A percentile compares a stretch with the other conserved stretches of the same genome.
These are phyloP conservation scores for Sodiomyces alkalinus DNA, from an alignment of 2,329 filamentous ascomycete species.

Conservation along the genomic window DNA sequence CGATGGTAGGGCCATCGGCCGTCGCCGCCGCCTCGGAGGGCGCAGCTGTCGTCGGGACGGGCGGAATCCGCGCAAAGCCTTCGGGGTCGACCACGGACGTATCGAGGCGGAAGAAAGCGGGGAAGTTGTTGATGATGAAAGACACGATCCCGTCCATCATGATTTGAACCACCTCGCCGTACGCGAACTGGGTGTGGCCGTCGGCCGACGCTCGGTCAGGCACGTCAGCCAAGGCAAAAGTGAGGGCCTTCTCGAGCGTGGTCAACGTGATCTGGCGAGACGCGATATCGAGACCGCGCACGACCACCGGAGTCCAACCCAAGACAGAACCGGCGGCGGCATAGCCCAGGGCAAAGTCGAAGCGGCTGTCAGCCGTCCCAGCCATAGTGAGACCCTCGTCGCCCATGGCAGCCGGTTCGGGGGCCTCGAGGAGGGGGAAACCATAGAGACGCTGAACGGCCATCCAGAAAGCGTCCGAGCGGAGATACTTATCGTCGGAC, in stretches of 20 bases:
- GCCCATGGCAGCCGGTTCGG: constrained; percentile 14
- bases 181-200: constrained; percentile 25
- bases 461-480: constrained; percentile 39
- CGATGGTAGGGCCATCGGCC: constrained; percentile 12
- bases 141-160: constrained; percentile 40
- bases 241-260: constrained; percentile 43
- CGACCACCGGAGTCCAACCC: constrained; percentile 35
- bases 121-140: constrained; percentile 46
- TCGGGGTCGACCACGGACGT: constrained; percentile 20
- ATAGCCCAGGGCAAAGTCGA: constrained; percentile 46
- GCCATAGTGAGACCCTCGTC: constrained; percentile 18
- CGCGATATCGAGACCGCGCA: constrained; percentile 44
- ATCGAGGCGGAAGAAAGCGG: constrained; percentile 44
- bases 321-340: constrained; percentile 47
- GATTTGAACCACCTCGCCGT: constrained; percentile 37
- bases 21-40: constrained; percentile 14
- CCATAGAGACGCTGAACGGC: constrained; percentile 44
- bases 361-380: constrained; percentile 24
- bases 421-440: constrained; percentile 28
- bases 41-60: constrained; percentile 23
- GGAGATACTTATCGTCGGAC: constrained; percentile 35
- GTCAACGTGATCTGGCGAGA: constrained; percentile 44
- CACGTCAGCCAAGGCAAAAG: constrained; percentile 34
- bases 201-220: constrained; percentile 11
- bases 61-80: constrained; percentile 26